Conservation (phyloP, 2,329 filamentous ascomycete genomes). For the Acarospora socialis region DNA sequence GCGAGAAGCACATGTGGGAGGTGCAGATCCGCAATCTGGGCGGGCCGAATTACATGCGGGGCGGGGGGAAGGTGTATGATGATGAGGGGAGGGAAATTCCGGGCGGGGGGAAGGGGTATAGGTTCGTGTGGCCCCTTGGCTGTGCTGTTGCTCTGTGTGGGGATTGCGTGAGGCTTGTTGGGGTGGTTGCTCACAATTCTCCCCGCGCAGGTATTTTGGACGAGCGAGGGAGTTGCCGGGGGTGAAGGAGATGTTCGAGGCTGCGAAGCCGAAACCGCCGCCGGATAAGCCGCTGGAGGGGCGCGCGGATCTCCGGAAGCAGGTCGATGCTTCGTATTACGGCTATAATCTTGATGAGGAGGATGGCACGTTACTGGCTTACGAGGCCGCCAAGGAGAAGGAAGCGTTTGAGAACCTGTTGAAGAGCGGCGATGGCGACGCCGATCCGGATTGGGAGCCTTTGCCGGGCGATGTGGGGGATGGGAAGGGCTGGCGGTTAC, state of each 20-base stretch:
- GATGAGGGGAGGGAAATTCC: conserved; percentile 56
- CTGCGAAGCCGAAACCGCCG: conserved; percentile 45
- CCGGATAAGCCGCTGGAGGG: conserved; percentile 51
- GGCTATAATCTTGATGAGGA: conserved; percentile 90
- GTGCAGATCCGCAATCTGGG: conserved; percentile 87
- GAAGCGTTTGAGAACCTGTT: conserved; percentile 60
- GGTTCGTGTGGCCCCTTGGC: conserved; percentile 19
- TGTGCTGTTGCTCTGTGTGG: too few relatives aligned
- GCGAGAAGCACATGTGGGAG: conserved; percentile 99
- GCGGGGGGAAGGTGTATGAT: conserved; percentile 55
- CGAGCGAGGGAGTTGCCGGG: conserved; percentile 79
- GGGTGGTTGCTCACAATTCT: neutral
- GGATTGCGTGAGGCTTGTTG: too few relatives aligned
- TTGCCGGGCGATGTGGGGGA: conserved; percentile 79
- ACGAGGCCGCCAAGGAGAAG: conserved; percentile 71
- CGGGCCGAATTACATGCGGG: conserved; percentile 93
- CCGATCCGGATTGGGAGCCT: conserved; percentile 59
- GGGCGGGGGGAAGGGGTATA: conserved; percentile 72
- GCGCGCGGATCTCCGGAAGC: conserved; percentile 52
- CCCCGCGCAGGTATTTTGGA: conserved; percentile 54
- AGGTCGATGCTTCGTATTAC: conserved; percentile 89
- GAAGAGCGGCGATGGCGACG: conserved; percentile 35
- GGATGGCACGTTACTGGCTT: conserved; percentile 63
- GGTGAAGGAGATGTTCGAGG: conserved; percentile 91
- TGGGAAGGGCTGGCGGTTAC: conserved; percentile 67